These are phyloP conservation scores for Triticum aestivum DNA, from an alignment of 176 grass and related monocot species.

Conservation along the genomic window DNA sequence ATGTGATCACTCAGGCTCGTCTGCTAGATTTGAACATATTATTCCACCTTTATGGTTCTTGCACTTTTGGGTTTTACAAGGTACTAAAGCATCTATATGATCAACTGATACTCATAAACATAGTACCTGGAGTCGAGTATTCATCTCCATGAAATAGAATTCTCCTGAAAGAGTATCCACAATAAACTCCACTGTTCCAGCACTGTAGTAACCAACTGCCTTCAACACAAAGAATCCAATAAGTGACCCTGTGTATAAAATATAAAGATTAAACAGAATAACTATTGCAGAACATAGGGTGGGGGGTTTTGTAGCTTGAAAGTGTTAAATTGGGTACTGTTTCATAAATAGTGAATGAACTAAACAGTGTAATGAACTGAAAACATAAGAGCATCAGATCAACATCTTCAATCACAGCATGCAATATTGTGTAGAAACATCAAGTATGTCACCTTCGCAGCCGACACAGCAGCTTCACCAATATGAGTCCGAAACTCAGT, in stretches of 20 bases:
- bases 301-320: background rate
- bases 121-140: slow-evolving; percentile 92
- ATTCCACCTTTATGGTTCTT: background rate
- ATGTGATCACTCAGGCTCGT: background rate
- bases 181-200: slow-evolving; percentile 97
- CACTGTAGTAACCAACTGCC: slow-evolving; percentile 98
- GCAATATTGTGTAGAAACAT: slow-evolving; percentile 15
- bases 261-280: slow-evolving; percentile 34
- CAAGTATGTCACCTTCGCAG: slow-evolving; percentile 71
- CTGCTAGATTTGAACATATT: background rate
- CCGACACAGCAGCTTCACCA: slow-evolving; percentile 82
- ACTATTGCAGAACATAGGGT: background rate
- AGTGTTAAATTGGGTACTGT: slow-evolving; percentile 2
- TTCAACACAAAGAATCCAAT: slow-evolving; percentile 63
- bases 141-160: slow-evolving; percentile 99
- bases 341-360: background rate
- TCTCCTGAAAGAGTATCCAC: slow-evolving; percentile 81
- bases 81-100: slow-evolving; percentile 1
- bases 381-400: background rate
- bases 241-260: slow-evolving; percentile 46
- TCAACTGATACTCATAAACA: background rate
- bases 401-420: background rate
- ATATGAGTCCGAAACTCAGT: slow-evolving; percentile 71
- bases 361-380: background rate
- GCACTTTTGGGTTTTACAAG: slow-evolving; percentile 5